Conservation (phyloP, 176 grass and related monocot species). For the Bothriochloa decipiens region DNA sequence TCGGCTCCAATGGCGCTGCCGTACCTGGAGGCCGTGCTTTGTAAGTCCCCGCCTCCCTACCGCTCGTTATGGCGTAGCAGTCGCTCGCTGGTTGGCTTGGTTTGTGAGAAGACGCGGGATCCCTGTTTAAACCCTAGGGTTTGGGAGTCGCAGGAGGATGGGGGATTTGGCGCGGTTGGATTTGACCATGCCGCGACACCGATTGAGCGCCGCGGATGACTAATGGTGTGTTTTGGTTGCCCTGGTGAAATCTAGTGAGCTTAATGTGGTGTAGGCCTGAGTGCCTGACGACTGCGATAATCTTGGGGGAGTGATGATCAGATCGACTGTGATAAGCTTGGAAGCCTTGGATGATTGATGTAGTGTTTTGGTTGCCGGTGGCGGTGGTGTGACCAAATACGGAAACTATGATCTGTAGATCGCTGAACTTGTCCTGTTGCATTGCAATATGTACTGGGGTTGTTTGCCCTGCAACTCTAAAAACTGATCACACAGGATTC, state of each 20-base stretch:
- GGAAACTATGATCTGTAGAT: too few species aligned
- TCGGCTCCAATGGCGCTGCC: conserved; percentile 76
- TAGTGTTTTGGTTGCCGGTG: too few species aligned
- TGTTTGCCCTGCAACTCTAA: background rate
- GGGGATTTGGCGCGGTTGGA: background rate
- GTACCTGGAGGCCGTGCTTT: conserved; percentile 84
- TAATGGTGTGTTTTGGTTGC: background rate
- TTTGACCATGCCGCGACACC: background rate
- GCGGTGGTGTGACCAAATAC: too few species aligned
- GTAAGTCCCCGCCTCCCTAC: conserved; percentile 46
- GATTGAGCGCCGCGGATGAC: background rate
- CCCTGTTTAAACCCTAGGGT: conserved; percentile 52
- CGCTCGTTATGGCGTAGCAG: background rate
- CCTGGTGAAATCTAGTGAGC: background rate
- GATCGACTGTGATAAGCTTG: background rate
- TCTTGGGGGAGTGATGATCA: background rate
- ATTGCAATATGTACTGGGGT: too few species aligned
- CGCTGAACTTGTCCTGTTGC: too few species aligned
- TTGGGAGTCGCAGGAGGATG: background rate
- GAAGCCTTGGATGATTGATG: background rate
- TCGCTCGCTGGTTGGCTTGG: conserved; percentile 24
- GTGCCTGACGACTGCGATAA: background rate
- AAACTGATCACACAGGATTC: background rate
- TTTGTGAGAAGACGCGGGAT: conserved; percentile 24
- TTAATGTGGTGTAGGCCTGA: conserved; percentile 4